These are phyloP conservation scores for Chenopodium formosanum DNA, from an alignment of 148 eudicot species.

Conservation along the genomic window DNA sequence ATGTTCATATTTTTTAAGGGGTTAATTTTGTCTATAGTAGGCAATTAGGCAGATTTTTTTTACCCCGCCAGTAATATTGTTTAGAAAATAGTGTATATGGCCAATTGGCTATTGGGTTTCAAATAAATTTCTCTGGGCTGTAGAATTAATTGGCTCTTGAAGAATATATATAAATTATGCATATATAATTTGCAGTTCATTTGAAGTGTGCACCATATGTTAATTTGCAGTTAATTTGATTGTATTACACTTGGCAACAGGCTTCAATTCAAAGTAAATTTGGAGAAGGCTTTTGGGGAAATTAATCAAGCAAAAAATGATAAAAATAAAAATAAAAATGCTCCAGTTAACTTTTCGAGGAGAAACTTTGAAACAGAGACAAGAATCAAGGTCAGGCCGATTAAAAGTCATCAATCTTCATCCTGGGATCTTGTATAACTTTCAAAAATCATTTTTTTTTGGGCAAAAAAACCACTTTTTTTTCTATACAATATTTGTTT, in stretches of 20 bases:
- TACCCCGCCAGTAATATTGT: constrained; percentile 11
- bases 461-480: too few species aligned
- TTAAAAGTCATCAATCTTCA: background rate
- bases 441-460: background rate
- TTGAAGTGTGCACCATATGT: too few species aligned
- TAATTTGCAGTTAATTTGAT: background rate
- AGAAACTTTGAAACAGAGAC: too few species aligned
- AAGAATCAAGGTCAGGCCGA: background rate
- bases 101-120: constrained; percentile 10
- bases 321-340: too few species aligned
- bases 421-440: background rate
- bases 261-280: too few species aligned
- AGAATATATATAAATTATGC: background rate
- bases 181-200: background rate
- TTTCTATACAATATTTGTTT: too few species aligned
- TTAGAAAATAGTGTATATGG: constrained; percentile 23
- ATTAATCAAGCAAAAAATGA: too few species aligned
- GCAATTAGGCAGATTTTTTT: constrained; percentile 22
- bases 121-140: constrained; percentile 7
- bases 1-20: constrained; percentile 19
- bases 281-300: too few species aligned
- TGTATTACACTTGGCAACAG: too few species aligned
- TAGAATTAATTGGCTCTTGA: background rate
- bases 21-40: constrained; percentile 28
- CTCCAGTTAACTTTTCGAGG: too few species aligned